Percentiles rank a stretch among this genome's conserved stretches.
These are phyloP conservation scores for Yamadazyma friedrichii DNA, from an alignment of 1,139 yeast species.

Conservation along the genomic window DNA sequence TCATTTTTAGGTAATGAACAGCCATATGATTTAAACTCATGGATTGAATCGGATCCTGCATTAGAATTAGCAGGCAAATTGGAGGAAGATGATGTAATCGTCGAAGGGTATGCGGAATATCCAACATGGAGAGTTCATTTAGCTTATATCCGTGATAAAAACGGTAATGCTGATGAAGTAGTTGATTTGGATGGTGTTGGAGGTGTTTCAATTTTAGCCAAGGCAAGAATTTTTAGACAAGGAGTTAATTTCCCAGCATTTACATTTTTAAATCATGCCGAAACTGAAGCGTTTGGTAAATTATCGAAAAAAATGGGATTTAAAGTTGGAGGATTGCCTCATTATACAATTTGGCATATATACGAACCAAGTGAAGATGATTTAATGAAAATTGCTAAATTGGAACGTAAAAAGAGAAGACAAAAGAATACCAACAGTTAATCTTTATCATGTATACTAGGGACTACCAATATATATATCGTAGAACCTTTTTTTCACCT, in stretches of 20 bases:
- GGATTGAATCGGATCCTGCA: slow-evolving; percentile 80
- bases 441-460: slow-evolving; percentile 12
- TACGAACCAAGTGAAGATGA: slow-evolving; percentile 93
- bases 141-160: slow-evolving; percentile 65
- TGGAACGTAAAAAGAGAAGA: slow-evolving; percentile 68
- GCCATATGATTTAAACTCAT: slow-evolving; percentile 83
- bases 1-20: slow-evolving; percentile 75
- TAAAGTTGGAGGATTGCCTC: slow-evolving; percentile 82
- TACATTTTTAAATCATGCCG: slow-evolving; percentile 86
- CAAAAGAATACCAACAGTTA: slow-evolving; percentile 17
- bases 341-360: slow-evolving; percentile 86
- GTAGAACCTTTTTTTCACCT: no score
- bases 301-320: slow-evolving; percentile 81
- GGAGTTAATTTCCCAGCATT: slow-evolving; percentile 90
- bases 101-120: slow-evolving; percentile 87
- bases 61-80: slow-evolving; percentile 62
- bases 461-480: not conserved
- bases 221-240: slow-evolving; percentile 75
- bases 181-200: slow-evolving; percentile 86
- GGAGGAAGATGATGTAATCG: slow-evolving; percentile 83
- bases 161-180: slow-evolving; percentile 64
- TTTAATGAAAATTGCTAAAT: slow-evolving; percentile 65
- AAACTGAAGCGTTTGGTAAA: slow-evolving; percentile 89
- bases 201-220: slow-evolving; percentile 83
- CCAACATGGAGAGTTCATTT: slow-evolving; percentile 87